Base-by-base conservation (phyloP, 163 green algal genomes). In the Scenedesmus sp. region DNA sequence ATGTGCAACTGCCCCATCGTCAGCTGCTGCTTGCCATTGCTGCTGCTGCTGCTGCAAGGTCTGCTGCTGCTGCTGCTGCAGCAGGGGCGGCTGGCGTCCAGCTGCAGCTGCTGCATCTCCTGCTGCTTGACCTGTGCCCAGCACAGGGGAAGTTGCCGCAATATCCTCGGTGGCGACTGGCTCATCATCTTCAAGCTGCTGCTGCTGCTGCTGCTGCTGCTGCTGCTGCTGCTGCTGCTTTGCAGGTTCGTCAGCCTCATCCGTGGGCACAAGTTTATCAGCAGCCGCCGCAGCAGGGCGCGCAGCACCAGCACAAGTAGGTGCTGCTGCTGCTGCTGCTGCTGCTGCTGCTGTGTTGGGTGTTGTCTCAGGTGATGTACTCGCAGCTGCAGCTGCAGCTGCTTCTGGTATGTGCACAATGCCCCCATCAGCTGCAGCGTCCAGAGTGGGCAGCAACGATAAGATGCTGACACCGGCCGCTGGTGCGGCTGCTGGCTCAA, bases 141-240 rank as follows among this genome's bases (percentile, higher is more conserved):
- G 15, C 20, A 33, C 20, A 33, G 20, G 56, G 37, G 65, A 30
- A 2, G 65, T 40, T 1, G 37, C 30, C 65, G 7, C 65, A 22
- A 40, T 16, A 4, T 40, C 65, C 7, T 76, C 65, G 18, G 65
- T 76, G 7, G 65, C 16, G 7, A 76, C 2, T 18, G 30, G 2
- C 30, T 40, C 65, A 20, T 76, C 65, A 40, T 76, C 72, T n/a
- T 81, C 70, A 5, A 26, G n/a, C 30, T 46, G 24, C 70, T 30
- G 7, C 35, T 44, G 22, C 61, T 44, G 33, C 53, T 87, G 51
- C 35, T 26, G 51, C 82, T 73, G 18, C 68, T 49, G 35, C 68
- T 79, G n/a, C 35, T 37, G 33, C 15, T 20, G 42, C 35, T 35
- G 82, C 83, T 81, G 83, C 83, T 81, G 44, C 83, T 81, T 53